Percentiles rank a stretch among this genome's conserved stretches.
These are phyloP conservation scores for Periconia macrospinosa DNA, from an alignment of 2,329 filamentous ascomycete genomes.

Conservation along the genomic window DNA sequence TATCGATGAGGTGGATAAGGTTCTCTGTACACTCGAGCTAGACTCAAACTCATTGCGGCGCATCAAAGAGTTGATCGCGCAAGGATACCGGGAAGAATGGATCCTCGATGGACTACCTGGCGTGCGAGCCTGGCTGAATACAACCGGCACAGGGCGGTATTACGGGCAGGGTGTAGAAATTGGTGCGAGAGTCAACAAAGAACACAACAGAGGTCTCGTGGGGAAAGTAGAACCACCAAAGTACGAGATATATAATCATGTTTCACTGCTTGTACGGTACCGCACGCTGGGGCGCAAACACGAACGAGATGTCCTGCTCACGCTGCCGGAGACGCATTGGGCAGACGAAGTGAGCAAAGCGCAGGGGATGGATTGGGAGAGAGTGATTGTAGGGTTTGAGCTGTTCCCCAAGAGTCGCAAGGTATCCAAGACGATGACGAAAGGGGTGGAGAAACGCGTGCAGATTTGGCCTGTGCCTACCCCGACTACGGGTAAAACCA, in stretches of 20 bases:
- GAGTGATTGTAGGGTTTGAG: slow-evolving; percentile 85
- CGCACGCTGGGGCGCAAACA: slow-evolving; percentile 48
- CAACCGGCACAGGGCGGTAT: slow-evolving; percentile 82
- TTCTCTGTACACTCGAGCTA: slow-evolving; percentile 71
- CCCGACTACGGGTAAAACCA: background rate
- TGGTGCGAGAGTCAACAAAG: slow-evolving; percentile 35
- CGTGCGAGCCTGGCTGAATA: slow-evolving; percentile 84
- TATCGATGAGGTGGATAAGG: slow-evolving; percentile 70
- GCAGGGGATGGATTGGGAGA: slow-evolving; percentile 61
- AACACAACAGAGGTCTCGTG: background rate
- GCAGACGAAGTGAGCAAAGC: slow-evolving; percentile 63
- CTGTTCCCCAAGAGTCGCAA: slow-evolving; percentile 78
- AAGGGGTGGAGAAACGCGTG: slow-evolving; percentile 60
- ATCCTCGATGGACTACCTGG: slow-evolving; percentile 90
- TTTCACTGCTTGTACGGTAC: slow-evolving; percentile 81
- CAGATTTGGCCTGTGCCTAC: slow-evolving; percentile 64
- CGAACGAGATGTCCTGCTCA: background rate
- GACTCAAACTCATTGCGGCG: slow-evolving; percentile 65
- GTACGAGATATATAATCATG: slow-evolving; percentile 84
- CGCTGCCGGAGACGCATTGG: background rate
- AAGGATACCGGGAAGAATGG: slow-evolving; percentile 89
- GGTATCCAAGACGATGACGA: background rate
- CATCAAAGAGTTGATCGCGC: slow-evolving; percentile 71
- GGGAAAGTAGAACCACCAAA: slow-evolving; percentile 44
- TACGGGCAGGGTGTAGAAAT: slow-evolving; percentile 90